These are phyloP conservation scores for Neonectria faginata DNA, from an alignment of 2,329 filamentous ascomycete species.

Conservation along the genomic window DNA sequence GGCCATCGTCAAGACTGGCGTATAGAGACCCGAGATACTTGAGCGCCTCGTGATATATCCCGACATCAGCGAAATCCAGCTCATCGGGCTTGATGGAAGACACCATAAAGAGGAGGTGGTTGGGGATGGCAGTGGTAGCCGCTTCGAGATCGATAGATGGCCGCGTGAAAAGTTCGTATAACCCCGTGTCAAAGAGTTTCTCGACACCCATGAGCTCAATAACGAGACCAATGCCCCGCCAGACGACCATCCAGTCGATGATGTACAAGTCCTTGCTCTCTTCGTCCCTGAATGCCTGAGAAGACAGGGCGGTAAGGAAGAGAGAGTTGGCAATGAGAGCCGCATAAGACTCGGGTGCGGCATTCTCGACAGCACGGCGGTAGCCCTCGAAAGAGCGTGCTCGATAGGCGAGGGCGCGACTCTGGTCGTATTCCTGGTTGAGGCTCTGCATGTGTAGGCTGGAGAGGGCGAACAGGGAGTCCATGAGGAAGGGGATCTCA, in stretches of 20 bases:
- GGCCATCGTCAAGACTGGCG: constrained; percentile 58
- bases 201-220: constrained; percentile 51
- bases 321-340: constrained; percentile 65
- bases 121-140: constrained; percentile 57
- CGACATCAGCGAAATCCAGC: constrained; percentile 53
- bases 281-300: constrained; percentile 62
- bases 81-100: constrained; percentile 58
- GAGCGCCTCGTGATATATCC: constrained; percentile 60
- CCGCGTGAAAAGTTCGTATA: constrained; percentile 61
- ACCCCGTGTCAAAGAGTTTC: constrained; percentile 53
- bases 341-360: constrained; percentile 58
- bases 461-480: constrained; percentile 64
- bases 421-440: constrained; percentile 53
- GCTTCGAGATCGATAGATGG: constrained; percentile 61
- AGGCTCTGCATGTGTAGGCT: constrained; percentile 62
- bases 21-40: constrained; percentile 65
- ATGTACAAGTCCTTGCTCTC: constrained; percentile 61
- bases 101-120: constrained; percentile 62
- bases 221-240: constrained; percentile 64
- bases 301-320: constrained; percentile 63
- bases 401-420: constrained; percentile 58
- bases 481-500: constrained; percentile 65
- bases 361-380: constrained; percentile 61
- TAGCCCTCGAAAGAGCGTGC: constrained; percentile 63
- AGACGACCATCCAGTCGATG: constrained; percentile 67